Percentiles rank a stretch among this genome's conserved stretches.
Conservation (phyloP, 2,329 filamentous ascomycete genomes). For the Sordariomycetes sp. region DNA sequence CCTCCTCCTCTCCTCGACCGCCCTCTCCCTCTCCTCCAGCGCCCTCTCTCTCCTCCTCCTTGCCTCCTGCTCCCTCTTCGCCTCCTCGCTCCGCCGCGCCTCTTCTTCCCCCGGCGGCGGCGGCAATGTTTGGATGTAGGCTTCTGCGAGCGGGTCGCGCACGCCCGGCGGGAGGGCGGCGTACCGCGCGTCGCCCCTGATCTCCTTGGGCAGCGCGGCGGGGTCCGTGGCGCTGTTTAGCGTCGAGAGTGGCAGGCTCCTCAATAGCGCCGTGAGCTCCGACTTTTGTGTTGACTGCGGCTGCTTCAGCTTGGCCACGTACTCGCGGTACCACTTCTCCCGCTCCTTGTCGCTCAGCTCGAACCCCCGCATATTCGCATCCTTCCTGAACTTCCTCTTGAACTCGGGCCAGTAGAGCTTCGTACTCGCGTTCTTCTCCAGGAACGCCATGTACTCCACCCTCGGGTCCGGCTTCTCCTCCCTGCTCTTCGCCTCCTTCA, state of each 20-base stretch:
- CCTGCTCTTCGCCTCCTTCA: constrained; percentile 62
- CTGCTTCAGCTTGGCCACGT: constrained; percentile 56
- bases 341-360: constrained; percentile 64
- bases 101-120: constrained; percentile 37
- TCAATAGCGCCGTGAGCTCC: constrained; percentile 57
- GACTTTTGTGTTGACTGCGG: constrained; percentile 55
- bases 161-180: constrained; percentile 51
- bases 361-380: constrained; percentile 67
- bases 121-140: constrained; percentile 54
- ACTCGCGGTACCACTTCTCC: constrained; percentile 71
- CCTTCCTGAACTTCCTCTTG: constrained; percentile 78
- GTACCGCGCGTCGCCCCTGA: constrained; percentile 59
- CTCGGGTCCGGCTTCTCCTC: constrained; percentile 75
- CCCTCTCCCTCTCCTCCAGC: constrained; percentile 50
- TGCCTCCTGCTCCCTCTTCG: constrained; percentile 36
- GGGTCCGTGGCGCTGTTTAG: constrained; percentile 50
- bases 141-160: constrained; percentile 55
- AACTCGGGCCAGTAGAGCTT: constrained; percentile 98
- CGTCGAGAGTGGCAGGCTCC: constrained; percentile 41
- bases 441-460: constrained; percentile 71
- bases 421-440: constrained; percentile 72
- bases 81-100: constrained; percentile 35
- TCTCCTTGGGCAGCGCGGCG: constrained; percentile 46
- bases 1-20: constrained; percentile 53
- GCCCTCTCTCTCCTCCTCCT: constrained; percentile 54